Evolutionary conservation across 208 protist species (phyloP).

Genomic region (Tritrichomonas foetus): DNA sequence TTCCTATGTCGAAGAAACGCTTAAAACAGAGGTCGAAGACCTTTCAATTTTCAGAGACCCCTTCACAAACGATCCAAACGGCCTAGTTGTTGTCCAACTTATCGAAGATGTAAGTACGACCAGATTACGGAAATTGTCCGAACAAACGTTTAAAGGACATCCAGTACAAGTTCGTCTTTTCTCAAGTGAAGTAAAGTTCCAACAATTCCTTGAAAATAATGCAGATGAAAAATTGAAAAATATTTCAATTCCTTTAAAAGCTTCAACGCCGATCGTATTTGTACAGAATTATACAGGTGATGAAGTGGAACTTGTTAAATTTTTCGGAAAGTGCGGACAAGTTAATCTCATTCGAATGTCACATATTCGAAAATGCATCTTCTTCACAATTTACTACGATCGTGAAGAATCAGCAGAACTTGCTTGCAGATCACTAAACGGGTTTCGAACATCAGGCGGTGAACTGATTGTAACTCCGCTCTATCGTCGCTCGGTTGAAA

Average conservation of each 20-base stretch:
- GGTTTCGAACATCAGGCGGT: background rate
- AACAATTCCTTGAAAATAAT: background rate
- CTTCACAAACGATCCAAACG: background rate
- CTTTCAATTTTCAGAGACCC: background rate
- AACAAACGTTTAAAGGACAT: background rate
- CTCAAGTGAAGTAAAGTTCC: background rate
- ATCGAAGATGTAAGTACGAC: background rate
- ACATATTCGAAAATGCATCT: background rate
- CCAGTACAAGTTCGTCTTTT: background rate
- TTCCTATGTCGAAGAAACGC: background rate
- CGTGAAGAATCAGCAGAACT: background rate
- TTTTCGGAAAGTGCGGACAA: background rate
- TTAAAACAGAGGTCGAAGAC: background rate
- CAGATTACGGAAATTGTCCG: background rate
- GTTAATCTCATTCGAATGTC: background rate
- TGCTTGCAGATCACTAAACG: background rate
- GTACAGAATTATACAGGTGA: background rate
- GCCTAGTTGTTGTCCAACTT: background rate
- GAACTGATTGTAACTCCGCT: background rate
- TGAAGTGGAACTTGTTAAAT: background rate
- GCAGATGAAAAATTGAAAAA: background rate
- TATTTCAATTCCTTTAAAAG: background rate
- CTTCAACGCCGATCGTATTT: background rate
- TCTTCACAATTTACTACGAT: background rate
- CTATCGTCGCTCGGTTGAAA: background rate